A percentile compares a stretch with the other conserved stretches of the same genome.
phyloP scores from a whole-genome alignment of 1,139 yeast genomes.

The Debaryomyces subglobosus region DNA sequence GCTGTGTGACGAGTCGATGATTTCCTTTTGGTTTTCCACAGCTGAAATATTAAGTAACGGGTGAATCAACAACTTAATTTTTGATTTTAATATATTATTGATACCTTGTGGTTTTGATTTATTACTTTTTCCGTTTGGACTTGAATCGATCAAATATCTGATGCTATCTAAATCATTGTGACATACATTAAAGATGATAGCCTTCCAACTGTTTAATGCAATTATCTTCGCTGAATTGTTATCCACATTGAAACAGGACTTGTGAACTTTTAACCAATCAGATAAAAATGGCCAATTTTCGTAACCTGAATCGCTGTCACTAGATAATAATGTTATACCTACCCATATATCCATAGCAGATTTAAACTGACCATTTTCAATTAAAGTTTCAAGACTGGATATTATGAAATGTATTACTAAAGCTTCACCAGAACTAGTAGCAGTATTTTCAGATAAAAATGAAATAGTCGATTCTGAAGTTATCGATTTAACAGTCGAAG shows the following conservation, averaged over 20 bases:
- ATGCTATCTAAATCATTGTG: conserved; percentile 33
- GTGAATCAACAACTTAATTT: conserved; percentile 32
- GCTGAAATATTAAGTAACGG: conserved; percentile 29
- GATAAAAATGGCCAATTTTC: conserved; percentile 37
- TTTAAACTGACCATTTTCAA: conserved; percentile 30
- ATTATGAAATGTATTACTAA: conserved; percentile 29
- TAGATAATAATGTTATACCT: conserved; percentile 36
- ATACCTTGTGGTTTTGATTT: conserved; percentile 20
- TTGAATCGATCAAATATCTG: conserved; percentile 23
- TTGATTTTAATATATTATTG: conserved; percentile 27
- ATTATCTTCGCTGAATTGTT: conserved; percentile 28
- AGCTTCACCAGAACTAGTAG: conserved; percentile 9
- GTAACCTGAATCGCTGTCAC: conserved; percentile 26
- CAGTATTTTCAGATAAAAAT: neutral
- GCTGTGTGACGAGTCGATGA: conserved; percentile 33
- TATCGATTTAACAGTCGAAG: conserved; percentile 22
- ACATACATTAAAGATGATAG: conserved; percentile 39
- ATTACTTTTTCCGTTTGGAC: conserved; percentile 11
- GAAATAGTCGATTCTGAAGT: conserved; percentile 17
- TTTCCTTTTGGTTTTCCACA: conserved; percentile 26
- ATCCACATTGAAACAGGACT: conserved; percentile 30
- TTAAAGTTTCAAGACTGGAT: conserved; percentile 28
- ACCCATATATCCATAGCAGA: conserved; percentile 49
- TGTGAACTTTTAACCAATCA: conserved; percentile 40
- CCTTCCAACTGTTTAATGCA: conserved; percentile 43